Conservation (phyloP, 192 early-diverging fungal species). For the Linnemannia hyalina region DNA sequence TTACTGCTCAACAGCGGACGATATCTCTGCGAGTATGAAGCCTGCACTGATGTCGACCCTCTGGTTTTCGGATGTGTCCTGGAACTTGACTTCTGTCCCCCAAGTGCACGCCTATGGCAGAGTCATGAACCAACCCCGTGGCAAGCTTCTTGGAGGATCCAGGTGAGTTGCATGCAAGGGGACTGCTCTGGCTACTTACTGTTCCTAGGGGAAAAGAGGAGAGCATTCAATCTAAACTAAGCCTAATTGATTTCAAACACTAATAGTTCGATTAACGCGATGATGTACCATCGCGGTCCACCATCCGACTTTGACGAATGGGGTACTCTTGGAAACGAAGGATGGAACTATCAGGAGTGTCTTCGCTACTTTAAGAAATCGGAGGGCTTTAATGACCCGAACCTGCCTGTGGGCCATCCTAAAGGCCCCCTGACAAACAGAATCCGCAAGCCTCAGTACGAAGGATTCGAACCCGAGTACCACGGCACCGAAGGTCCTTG, state of each 20-base stretch:
- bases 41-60: not conserved
- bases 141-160: conserved; percentile 36
- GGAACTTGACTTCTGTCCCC: conserved; percentile 34
- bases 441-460: conserved; percentile 22
- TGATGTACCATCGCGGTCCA: conserved; percentile 57
- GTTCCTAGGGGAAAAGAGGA: not conserved
- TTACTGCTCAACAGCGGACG: conserved; percentile 14
- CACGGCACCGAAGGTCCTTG: conserved; percentile 39
- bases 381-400: conserved; percentile 35
- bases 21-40: conserved; percentile 36
- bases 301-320: conserved; percentile 53
- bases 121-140: conserved; percentile 34
- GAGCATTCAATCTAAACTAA: not conserved
- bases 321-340: conserved; percentile 38
- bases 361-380: conserved; percentile 45
- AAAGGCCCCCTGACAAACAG: conserved; percentile 32
- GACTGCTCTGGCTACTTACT: no score
- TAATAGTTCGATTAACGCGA: conserved; percentile 51
- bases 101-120: conserved; percentile 36
- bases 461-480: conserved; percentile 36
- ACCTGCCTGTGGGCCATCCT: conserved; percentile 30
- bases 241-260: not conserved
- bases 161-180: not conserved
- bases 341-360: conserved; percentile 49
- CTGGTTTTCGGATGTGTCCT: conserved; percentile 24